Evolutionary conservation across 306 rosid genomes (phyloP), one percentile per base, ranked within the genome.

Genomic region (Cucurbita moschata): DNA sequence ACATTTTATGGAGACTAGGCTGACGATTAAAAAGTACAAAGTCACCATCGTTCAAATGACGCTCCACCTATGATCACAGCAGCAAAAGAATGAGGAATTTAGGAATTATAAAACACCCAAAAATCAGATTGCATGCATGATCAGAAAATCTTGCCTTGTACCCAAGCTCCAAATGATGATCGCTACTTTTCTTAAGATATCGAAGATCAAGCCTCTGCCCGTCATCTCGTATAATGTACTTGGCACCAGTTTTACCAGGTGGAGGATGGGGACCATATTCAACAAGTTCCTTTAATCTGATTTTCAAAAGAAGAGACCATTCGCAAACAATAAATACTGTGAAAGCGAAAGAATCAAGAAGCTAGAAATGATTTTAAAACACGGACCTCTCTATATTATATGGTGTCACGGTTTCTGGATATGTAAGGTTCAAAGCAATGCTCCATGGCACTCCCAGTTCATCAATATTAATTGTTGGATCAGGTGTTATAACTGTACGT

Each of bases 1-100:
- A 94, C 99, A 94, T 94, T 84, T 94, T 94, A 82, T 94, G 99
- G 49, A 94, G 99, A 87, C 99, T 94, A n/a, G 99, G 99, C 80
- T 94, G 99, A 42, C 99, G 99, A 78, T 94, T 94, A 81, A 94
- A 94, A 76, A 94, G 97, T 52, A 94, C 86, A 82, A 94, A 94
- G 77, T 94, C 99, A 44, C 99, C 99, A 76, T 94, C 99, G 58
- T 89, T 94, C 82, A 94, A 83, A 87, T 94, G 99, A 35, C 99
- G 97, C 86, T 94, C 99, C 86, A 94, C 99, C 99, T 94, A 85
- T 23, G 78, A 81, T 72, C 82, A 83, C 18, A 74, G 66, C 37
- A 82, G 63, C 19, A 77, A 55, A 67, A 60, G 38, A 26, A 74
- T 80, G 42, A 71, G 64, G 71, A 43, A 1, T 72, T 69, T 66